phyloP scores from a whole-genome alignment of 2,329 filamentous ascomycete genomes.

The Fusarium subtropicale region DNA sequence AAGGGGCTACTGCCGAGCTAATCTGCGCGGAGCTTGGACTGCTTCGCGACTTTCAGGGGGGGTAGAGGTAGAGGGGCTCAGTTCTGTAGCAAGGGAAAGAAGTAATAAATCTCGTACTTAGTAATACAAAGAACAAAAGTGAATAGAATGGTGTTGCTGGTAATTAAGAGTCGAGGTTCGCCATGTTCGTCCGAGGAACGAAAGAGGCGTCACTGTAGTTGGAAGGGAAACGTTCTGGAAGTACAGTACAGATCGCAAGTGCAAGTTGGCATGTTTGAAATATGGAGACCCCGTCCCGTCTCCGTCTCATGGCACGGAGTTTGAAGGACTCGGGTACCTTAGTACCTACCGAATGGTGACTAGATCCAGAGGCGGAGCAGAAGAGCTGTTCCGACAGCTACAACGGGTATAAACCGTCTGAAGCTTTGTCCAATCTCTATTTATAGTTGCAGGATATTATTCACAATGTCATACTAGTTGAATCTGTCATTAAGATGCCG shows the following conservation, averaged over 20 bases:
- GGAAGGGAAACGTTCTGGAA: conserved; percentile 42
- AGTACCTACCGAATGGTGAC: conserved; percentile 2
- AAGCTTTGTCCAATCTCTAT: background rate
- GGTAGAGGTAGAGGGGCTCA: conserved; percentile 26
- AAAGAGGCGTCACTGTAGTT: conserved; percentile 36
- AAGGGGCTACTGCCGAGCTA: conserved; percentile 42
- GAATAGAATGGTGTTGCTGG: conserved; percentile 32
- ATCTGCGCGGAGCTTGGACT: conserved; percentile 39
- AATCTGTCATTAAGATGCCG: too few relatives aligned
- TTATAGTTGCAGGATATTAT: background rate
- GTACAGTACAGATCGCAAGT: conserved; percentile 47
- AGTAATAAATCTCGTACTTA: conserved; percentile 36
- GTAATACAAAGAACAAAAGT: conserved; percentile 44
- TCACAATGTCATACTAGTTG: background rate
- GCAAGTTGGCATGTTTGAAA: conserved; percentile 49
- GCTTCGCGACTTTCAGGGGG: conserved; percentile 40
- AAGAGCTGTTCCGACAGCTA: background rate
- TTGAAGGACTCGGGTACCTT: conserved; percentile 15
- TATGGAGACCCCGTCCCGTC: conserved; percentile 22
- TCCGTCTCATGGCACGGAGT: background rate
- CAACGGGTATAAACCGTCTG: background rate
- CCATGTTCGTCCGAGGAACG: conserved; percentile 38
- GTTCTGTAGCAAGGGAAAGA: conserved; percentile 3
- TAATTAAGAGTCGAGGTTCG: conserved; percentile 32
- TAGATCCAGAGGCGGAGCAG: background rate